Percentiles rank a stretch among this genome's conserved stretches.
These are phyloP conservation scores for Lentinula lateritia DNA, from an alignment of 768 basidiomycete species.

Conservation along the genomic window DNA sequence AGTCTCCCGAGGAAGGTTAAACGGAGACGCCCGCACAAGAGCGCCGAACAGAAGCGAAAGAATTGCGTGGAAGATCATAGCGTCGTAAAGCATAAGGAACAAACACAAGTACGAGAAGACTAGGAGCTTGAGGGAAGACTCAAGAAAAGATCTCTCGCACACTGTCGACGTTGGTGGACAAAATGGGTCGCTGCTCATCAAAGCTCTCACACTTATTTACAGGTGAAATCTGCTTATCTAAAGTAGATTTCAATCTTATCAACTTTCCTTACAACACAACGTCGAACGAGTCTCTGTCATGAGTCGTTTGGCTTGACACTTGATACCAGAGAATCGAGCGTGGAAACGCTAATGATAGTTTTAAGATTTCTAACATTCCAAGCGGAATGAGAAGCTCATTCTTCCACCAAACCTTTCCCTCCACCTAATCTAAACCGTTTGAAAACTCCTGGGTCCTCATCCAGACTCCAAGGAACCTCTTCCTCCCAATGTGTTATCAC, in stretches of 20 bases:
- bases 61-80: not conserved
- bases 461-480: constrained; percentile 77
- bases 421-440: constrained; percentile 26
- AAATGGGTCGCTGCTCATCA: not conserved
- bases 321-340: not conserved
- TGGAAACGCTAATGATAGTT: no score
- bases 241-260: no score
- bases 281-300: no score
- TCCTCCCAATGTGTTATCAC: constrained; percentile 90
- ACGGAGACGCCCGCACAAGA: constrained; percentile 5
- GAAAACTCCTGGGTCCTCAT: constrained; percentile 40
- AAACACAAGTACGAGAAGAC: not conserved
- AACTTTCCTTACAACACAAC: no score
- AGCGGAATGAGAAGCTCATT: not conserved
- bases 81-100: not conserved
- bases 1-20: not conserved
- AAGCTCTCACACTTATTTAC: not conserved
- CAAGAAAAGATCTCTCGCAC: not conserved
- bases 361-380: no score
- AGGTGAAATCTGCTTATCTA: not conserved
- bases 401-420: constrained; percentile 19
- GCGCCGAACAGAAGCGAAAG: not conserved
- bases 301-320: no score
- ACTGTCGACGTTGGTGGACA: not conserved
- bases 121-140: not conserved